Evolutionary conservation across 345 rosid species (phyloP).

Genomic region (Boechera stricta): DNA sequence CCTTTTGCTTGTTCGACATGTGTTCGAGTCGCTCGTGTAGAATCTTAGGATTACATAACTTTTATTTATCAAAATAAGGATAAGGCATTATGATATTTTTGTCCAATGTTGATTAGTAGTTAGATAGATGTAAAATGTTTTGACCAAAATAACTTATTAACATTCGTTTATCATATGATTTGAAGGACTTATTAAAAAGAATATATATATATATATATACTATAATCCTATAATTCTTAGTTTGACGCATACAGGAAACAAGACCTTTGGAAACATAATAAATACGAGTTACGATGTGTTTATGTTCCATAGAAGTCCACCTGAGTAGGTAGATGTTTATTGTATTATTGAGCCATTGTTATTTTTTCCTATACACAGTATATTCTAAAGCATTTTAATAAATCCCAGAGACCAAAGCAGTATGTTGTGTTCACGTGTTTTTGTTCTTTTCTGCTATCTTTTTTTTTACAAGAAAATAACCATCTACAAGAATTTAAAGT

Average conservation of each 20-base stretch:
- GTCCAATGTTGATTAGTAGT: not conserved
- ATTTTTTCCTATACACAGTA: not conserved
- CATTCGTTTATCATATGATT: not conserved
- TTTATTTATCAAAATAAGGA: not conserved
- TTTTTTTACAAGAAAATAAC: not conserved
- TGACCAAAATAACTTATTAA: not conserved
- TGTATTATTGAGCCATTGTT: constrained; percentile 2
- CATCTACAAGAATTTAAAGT: not conserved
- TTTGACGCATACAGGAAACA: not conserved
- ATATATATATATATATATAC: not conserved
- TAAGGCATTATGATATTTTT: constrained; percentile 3
- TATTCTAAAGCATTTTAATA: constrained; percentile 19
- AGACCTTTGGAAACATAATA: constrained; percentile 12
- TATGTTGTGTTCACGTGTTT: constrained; percentile 41
- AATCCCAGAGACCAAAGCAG: constrained; percentile 25
- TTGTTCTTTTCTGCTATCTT: constrained; percentile 34
- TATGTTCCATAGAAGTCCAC: constrained; percentile 25
- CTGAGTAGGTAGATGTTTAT: constrained; percentile 32
- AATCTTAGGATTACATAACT: constrained; percentile 1
- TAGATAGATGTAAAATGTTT: constrained; percentile 6
- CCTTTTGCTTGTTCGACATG: constrained; percentile 7
- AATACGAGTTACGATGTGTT: constrained; percentile 30
- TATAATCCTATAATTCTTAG: not conserved
- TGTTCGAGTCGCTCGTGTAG: not conserved
- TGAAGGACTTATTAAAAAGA: not conserved